Evolutionary conservation across 495 filamentous ascomycete genomes (phyloP), one percentile per base, ranked within the genome.

Genomic region (Aspergillus sclerotiicarbonarius): DNA sequence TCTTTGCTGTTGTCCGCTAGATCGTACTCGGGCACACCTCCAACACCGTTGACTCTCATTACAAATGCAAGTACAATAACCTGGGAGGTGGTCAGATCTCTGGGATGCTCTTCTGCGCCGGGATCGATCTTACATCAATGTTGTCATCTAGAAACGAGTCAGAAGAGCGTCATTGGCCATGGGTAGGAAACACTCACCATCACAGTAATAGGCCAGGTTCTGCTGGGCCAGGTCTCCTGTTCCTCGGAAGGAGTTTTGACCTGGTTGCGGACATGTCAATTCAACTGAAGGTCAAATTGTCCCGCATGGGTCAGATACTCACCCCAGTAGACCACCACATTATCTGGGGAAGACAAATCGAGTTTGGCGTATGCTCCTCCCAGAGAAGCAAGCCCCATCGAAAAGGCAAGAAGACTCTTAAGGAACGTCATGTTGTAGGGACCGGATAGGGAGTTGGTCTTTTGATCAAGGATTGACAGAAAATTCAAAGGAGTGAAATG

Each of bases 281-380:
- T 35, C n/a, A 20, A 32, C 3, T 60, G 3, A 8, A 29, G 3
- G 41, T 18, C 16, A 30, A n/a, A 44, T 20, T 18, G n/a, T n/a
- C n/a, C 32, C 41, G 13, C 8, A 10, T 13, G 50, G 31, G 8
- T 30, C 52, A 12, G 21, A n/a, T 48, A 49, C 68, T 58, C 67
- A 83, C 75, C 85, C 85, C 85, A 88, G 63, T 88, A 88, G 8
- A 87, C 73, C 18, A 76, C 82, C 52, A 87, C 59, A 64, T 85
- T 88, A 47, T 62, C 73, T 4, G 63, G 62, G 4, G 79, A 76
- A 21, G 49, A 58, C 25, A 80, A 51, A 57, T 80, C 72, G 53
- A 85, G 68, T 53, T 68, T 71, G 9, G 74, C 75, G 56, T 76
- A 66, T 10, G 64, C 71, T 58, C 64, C 67, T 33, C 70, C 59